Conservation (phyloP, 192 early-diverging fungal species). For the Paraglomus occultum region DNA sequence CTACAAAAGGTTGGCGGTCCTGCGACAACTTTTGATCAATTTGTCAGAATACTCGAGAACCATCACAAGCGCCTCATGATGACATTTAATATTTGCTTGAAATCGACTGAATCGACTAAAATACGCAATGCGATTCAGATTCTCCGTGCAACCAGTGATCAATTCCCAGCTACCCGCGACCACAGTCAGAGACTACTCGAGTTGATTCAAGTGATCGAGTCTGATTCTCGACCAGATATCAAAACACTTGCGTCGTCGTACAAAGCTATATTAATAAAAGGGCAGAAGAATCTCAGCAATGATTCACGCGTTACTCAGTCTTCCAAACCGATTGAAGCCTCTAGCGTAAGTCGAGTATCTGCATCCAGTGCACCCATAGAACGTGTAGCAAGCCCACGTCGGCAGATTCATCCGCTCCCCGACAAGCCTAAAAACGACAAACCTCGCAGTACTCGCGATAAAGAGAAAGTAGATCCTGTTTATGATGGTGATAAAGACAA, state of each 20-base stretch:
- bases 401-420: background rate
- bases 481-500: too few species aligned
- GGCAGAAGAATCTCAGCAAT: constrained; percentile 12
- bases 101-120: constrained; percentile 66
- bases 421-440: constrained; percentile 2
- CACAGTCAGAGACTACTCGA: constrained; percentile 54
- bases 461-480: too few species aligned
- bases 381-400: background rate
- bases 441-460: background rate
- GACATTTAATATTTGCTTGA: constrained; percentile 42
- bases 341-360: background rate
- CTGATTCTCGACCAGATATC: constrained; percentile 67
- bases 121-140: constrained; percentile 75
- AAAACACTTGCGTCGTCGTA: constrained; percentile 67
- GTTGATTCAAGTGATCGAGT: constrained; percentile 45
- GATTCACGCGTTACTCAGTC: background rate
- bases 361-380: background rate
- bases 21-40: constrained; percentile 62
- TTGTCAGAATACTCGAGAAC: constrained; percentile 61
- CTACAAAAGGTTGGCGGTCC: constrained; percentile 30
- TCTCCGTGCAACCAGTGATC: constrained; percentile 56
- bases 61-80: constrained; percentile 55
- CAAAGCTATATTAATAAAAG: constrained; percentile 38
- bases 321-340: background rate
- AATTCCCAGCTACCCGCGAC: constrained; percentile 59